Base-by-base conservation (phyloP, 352 stramenopile species). In the Vaucheria bursata region DNA sequence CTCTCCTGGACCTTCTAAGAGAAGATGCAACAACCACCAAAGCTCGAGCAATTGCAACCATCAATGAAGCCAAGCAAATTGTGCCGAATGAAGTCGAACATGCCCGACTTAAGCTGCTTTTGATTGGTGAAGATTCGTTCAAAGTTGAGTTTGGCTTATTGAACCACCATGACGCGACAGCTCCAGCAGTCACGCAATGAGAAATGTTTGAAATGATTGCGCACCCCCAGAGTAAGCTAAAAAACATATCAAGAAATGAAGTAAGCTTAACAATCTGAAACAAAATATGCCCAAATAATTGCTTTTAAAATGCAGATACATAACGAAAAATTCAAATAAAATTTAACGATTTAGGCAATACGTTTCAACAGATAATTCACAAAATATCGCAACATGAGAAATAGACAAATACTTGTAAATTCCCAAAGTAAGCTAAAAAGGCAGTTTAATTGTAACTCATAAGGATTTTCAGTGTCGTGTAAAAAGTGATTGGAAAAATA, bases 81-180 rank as follows among this genome's bases (percentile, higher is more conserved):
- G 59, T 18, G 59, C 59, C 59, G 4, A 69, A 29, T 4, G 4
- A 18, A 38, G 59, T 69, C 6, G 59, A 34, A 69, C 4, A 4
- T 18, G 59, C 59, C 59, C 59, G 6, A 5, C 18, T 34, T 29
- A 69, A 38, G 18, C 59, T 69, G 59, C 29, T 29, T 8, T 18
- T 69, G 29, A 69, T 29, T 8, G 59, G 4, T 38, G 59, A 18
- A 5, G 4, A 69, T 29, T 8, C 18, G 59, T 18, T 29, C 29
- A 29, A 6, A 38, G 4, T 38, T 34, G 59, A 38, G 33, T 4
- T 69, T 38, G 29, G 4, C 34, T 29, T 29, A 34, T 52, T 69
- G 40, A 80, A 80, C 75, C 75, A 80, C 75, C 75, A 80, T 35
- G 53, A 66, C n/a, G 75, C 75, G 18, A 80, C 68, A n/a, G 75